A percentile compares a stretch with the other conserved stretches of the same genome.
Evolutionary conservation across 192 early-diverging fungal species (phyloP).

Genomic region (Podila horticola): DNA sequence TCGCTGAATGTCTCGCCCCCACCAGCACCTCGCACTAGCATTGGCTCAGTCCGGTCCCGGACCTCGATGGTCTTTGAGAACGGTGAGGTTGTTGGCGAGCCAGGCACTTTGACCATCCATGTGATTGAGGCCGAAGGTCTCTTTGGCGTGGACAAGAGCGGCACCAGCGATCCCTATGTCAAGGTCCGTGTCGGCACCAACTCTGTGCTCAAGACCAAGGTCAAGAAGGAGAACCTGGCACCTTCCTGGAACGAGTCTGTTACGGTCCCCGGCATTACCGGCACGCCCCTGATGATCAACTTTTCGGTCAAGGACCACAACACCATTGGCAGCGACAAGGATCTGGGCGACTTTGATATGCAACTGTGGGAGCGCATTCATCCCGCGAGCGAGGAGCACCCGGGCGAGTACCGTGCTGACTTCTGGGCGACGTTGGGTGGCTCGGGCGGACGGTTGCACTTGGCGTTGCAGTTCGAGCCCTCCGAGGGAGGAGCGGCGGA

Average conservation of each 20-base stretch:
- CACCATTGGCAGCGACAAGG: constrained; percentile 63
- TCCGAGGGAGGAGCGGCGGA: constrained; percentile 1
- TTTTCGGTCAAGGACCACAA: constrained; percentile 80
- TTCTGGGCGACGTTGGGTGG: constrained; percentile 24
- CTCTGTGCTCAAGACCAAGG: constrained; percentile 71
- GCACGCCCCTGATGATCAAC: constrained; percentile 54
- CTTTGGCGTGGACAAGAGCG: constrained; percentile 57
- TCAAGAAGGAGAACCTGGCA: constrained; percentile 74
- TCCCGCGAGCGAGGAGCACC: constrained; percentile 4
- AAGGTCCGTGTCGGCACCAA: constrained; percentile 68
- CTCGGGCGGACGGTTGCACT: constrained; percentile 14
- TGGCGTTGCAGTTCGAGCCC: constrained; percentile 41
- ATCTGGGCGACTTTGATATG: constrained; percentile 68
- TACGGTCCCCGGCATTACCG: constrained; percentile 24
- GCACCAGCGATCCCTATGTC: constrained; percentile 78
- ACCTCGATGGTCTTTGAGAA: constrained; percentile 42
- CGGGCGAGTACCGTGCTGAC: constrained; percentile 10
- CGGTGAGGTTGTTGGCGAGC: constrained; percentile 36
- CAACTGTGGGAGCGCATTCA: constrained; percentile 58
- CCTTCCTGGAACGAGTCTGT: constrained; percentile 70
- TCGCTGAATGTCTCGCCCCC: constrained; percentile 16
- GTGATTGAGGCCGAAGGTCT: constrained; percentile 60
- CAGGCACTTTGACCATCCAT: constrained; percentile 51
- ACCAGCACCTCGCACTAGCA: constrained; percentile 16
- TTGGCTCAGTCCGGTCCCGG: constrained; percentile 33